Evolutionary conservation across 2,329 filamentous ascomycete species (phyloP).

Genomic region (Pseudonectria buxi): DNA sequence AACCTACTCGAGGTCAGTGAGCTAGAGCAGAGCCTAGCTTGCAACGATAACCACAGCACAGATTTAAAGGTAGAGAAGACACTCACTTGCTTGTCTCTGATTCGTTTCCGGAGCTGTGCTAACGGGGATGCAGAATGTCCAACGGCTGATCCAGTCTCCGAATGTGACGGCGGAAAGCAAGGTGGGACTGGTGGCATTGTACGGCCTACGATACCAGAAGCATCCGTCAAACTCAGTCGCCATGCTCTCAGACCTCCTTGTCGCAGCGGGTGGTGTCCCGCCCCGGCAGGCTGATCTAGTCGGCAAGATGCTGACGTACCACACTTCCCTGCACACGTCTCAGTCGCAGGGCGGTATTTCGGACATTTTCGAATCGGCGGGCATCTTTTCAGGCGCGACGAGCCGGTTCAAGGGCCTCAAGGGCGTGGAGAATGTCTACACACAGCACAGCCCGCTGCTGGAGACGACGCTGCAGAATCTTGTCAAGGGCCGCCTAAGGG

Average conservation of each 20-base stretch:
- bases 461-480: slow-evolving; percentile 86
- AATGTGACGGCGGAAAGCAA: slow-evolving; percentile 76
- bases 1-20: slow-evolving; percentile 93
- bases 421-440: slow-evolving; percentile 98
- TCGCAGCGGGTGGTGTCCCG: slow-evolving; percentile 75
- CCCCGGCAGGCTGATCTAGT: slow-evolving; percentile 71
- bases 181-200: slow-evolving; percentile 84
- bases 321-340: slow-evolving; percentile 75
- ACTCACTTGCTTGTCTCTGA: background rate
- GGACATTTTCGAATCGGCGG: slow-evolving; percentile 85
- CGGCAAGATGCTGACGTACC: slow-evolving; percentile 75
- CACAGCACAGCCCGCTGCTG: slow-evolving; percentile 85
- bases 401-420: slow-evolving; percentile 91
- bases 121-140: slow-evolving; percentile 56
- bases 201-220: slow-evolving; percentile 86
- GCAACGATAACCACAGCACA: slow-evolving; percentile 86
- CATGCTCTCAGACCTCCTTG: slow-evolving; percentile 79
- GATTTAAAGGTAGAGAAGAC: slow-evolving; percentile 69
- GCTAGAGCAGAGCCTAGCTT: slow-evolving; percentile 91
- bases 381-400: slow-evolving; percentile 83
- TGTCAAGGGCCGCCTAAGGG: slow-evolving; percentile 82
- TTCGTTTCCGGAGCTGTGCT: slow-evolving; percentile 10
- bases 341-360: slow-evolving; percentile 72
- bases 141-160: slow-evolving; percentile 76
- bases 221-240: slow-evolving; percentile 77